These are phyloP conservation scores for Mortierella alpina DNA, from an alignment of 192 early-diverging fungal genomes.

Conservation along the genomic window DNA sequence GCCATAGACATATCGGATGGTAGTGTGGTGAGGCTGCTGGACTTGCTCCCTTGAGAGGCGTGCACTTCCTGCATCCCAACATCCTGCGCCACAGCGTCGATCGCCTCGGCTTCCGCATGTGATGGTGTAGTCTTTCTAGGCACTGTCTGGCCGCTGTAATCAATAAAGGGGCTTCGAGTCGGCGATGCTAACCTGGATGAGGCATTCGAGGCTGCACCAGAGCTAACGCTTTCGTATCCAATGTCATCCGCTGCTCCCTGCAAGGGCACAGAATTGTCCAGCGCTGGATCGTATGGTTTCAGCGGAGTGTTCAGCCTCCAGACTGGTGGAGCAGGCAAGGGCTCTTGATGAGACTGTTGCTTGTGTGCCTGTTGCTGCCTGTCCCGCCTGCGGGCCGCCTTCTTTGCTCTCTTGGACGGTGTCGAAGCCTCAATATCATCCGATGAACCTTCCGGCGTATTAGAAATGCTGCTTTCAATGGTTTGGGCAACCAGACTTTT, in stretches of 20 bases:
- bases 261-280: not conserved
- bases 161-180: no score
- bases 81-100: no score
- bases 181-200: no score
- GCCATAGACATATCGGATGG: no score
- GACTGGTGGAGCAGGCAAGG: slow-evolving; percentile 1
- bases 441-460: slow-evolving; percentile 14
- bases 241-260: not conserved
- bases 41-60: no score
- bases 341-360: not conserved
- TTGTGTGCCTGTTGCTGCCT: not conserved
- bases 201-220: no score
- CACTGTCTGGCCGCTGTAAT: no score
- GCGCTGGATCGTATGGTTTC: slow-evolving; percentile 11
- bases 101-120: no score
- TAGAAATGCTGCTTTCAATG: not conserved
- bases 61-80: no score
- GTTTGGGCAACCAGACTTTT: slow-evolving; percentile 1
- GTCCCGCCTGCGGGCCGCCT: not conserved
- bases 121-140: no score
- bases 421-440: slow-evolving; percentile 15
- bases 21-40: no score
- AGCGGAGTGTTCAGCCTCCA: not conserved
- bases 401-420: not conserved
- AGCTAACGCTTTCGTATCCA: no score